Evolutionary conservation across 441 rosid species (phyloP), one percentile per base, ranked within the genome.

Genomic region (Gossypium lobatum): DNA sequence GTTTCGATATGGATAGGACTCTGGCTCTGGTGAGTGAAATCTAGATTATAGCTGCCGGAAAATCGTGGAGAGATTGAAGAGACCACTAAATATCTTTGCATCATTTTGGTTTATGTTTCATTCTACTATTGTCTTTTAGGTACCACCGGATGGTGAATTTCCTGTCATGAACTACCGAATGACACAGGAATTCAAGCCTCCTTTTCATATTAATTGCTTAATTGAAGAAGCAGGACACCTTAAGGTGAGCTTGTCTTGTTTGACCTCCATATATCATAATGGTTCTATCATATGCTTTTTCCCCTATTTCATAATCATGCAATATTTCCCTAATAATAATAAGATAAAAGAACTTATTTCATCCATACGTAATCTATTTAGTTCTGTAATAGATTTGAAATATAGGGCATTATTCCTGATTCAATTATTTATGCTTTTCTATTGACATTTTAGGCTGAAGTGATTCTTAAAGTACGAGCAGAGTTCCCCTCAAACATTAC

Each of bases 161-260:
- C 96, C 99, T 61, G 99, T 95, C 70, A 95, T 91, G 98, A 95
- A 95, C 84, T 95, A 93, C 74, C 97, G 99, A 26, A 90, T 95
- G 96, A 95, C 99, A 61, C 97, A 95, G 83, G 99, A 95, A 85
- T 95, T 95, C 81, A 95, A 87, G 86, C 96, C 99, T 77, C 99
- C 99, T 62, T 95, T 95, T 64, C 97, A 89, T 67, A 90, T 95
- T 69, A 95, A 88, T 63, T 88, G 97, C 58, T 84, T 95, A 90
- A 86, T 93, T 79, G 98, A 95, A 89, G 98, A 93, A 83, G 98
- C 97, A 18, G 98, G 99, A 73, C 70, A 88, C 58, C 93, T 91
- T 69, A 93, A 89, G 93, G 98, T 85, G 78, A 76, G 17, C 16
- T 34, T 45, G 1, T 72, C 63, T 75, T 71, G 37, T 64, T 61